Evolutionary conservation across 2,329 filamentous ascomycete species (phyloP).

Genomic region (Aquanectria penicillioides): DNA sequence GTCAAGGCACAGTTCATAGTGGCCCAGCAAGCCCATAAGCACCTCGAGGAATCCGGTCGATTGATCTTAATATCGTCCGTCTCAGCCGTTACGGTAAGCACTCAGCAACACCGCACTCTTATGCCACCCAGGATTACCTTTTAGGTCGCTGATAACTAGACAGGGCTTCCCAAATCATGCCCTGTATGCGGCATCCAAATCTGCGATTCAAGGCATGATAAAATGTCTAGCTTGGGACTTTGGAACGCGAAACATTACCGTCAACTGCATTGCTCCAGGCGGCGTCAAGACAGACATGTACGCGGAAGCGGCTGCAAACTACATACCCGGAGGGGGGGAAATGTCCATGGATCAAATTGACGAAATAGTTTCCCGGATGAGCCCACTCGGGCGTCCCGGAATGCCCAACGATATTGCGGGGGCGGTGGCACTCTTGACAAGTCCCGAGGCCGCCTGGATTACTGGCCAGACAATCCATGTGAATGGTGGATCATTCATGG

Average conservation of each 20-base stretch:
- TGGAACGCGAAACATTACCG: constrained; percentile 73
- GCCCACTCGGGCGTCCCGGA: too few species aligned
- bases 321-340: constrained; percentile 69
- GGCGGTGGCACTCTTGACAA: too few species aligned
- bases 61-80: constrained; percentile 80
- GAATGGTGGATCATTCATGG: too few species aligned
- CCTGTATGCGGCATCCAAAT: constrained; percentile 80
- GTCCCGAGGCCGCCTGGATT: too few species aligned
- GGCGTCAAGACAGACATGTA: constrained; percentile 77
- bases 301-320: constrained; percentile 70
- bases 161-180: constrained; percentile 72
- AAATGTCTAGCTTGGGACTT: constrained; percentile 78
- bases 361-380: too few species aligned
- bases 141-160: too few species aligned
- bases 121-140: neutral
- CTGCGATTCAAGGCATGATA: constrained; percentile 80
- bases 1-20: constrained; percentile 78
- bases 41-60: constrained; percentile 73
- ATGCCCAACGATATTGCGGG: too few species aligned
- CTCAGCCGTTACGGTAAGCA: constrained; percentile 65
- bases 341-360: too few species aligned
- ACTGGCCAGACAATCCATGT: too few species aligned
- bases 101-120: neutral
- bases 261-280: constrained; percentile 74
- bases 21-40: constrained; percentile 74